Conservation (phyloP, 192 early-diverging fungal genomes). For the Neocallimastix lanati region DNA sequence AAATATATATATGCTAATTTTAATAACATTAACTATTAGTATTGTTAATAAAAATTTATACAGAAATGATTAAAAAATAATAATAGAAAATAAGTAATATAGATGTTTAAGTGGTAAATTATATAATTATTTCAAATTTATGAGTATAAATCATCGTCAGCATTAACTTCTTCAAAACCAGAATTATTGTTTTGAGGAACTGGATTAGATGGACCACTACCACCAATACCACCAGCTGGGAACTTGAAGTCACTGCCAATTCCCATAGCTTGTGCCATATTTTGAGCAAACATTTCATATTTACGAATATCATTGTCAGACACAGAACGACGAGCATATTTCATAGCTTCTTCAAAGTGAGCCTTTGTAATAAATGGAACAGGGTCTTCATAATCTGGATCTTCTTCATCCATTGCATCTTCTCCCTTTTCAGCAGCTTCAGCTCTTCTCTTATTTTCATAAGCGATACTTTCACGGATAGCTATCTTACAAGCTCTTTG, state of each 20-base stretch:
- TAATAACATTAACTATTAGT: too few species aligned
- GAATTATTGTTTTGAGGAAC: conserved; percentile 7
- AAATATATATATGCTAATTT: too few species aligned
- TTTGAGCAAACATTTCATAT: conserved; percentile 99
- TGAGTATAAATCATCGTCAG: conserved; percentile 66
- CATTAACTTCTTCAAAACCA: conserved; percentile 38
- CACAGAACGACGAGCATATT: conserved; percentile 86
- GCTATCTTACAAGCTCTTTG: conserved; percentile 93
- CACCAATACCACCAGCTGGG: conserved; percentile 47
- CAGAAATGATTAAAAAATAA: too few species aligned
- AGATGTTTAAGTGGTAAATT: too few species aligned
- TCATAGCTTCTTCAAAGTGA: conserved; percentile 99
- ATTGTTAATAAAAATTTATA: too few species aligned
- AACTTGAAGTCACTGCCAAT: conserved; percentile 88
- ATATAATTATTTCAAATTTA: conserved; percentile 15
- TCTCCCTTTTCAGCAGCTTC: conserved; percentile 46
- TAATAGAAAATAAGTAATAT: too few species aligned
- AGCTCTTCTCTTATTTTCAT: conserved; percentile 56
- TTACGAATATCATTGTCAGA: conserved; percentile 90
- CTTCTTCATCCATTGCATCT: conserved; percentile 40
- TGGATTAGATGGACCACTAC: conserved; percentile 5
- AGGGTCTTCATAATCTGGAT: conserved; percentile 52
- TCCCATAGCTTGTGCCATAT: conserved; percentile 85
- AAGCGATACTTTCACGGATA: conserved; percentile 88
- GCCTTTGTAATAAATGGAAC: conserved; percentile 78